Conservation (phyloP, 2,329 filamentous ascomycete species). For the Knufia petricola region DNA sequence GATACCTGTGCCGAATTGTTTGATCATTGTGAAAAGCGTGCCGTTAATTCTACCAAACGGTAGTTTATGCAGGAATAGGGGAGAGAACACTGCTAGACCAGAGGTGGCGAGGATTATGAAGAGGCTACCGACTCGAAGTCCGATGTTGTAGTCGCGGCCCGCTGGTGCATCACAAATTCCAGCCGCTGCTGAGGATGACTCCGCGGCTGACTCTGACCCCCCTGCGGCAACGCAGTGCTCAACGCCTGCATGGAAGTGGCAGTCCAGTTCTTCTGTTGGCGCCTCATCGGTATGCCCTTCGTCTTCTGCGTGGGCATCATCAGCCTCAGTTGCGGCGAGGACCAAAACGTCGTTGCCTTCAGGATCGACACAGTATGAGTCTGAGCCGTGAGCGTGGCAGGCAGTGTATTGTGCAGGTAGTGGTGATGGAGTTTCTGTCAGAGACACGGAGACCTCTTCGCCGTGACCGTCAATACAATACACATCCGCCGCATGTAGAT, state of each 20-base stretch:
- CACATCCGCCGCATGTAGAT: slow-evolving; percentile 34
- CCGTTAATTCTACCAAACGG: slow-evolving; percentile 42
- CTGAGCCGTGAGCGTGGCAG: slow-evolving; percentile 53
- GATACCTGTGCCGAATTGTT: slow-evolving; percentile 45
- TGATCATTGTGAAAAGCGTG: slow-evolving; percentile 52
- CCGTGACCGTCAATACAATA: slow-evolving; percentile 29
- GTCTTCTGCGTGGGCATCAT: slow-evolving; percentile 24
- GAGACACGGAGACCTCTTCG: slow-evolving; percentile 30
- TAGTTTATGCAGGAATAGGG: slow-evolving; percentile 53
- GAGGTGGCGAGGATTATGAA: slow-evolving; percentile 64
- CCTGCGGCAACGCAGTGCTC: slow-evolving; percentile 47
- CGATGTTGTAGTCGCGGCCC: slow-evolving; percentile 52
- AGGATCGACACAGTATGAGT: slow-evolving; percentile 53
- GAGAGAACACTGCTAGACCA: slow-evolving; percentile 57
- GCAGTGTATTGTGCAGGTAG: slow-evolving; percentile 53
- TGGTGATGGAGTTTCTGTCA: slow-evolving; percentile 45
- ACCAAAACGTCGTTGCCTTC: slow-evolving; percentile 54
- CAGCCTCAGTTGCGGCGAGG: slow-evolving; percentile 22
- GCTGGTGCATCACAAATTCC: slow-evolving; percentile 35
- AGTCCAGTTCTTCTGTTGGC: slow-evolving; percentile 36
- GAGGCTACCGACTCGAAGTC: slow-evolving; percentile 58
- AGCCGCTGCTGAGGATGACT: slow-evolving; percentile 4
- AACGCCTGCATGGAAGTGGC: slow-evolving; percentile 42
- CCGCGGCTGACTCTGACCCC: slow-evolving; percentile 29
- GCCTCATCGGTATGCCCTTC: slow-evolving; percentile 24